Base-by-base conservation (phyloP, 352 stramenopile genomes). In the Thraustochytrium striatum region DNA sequence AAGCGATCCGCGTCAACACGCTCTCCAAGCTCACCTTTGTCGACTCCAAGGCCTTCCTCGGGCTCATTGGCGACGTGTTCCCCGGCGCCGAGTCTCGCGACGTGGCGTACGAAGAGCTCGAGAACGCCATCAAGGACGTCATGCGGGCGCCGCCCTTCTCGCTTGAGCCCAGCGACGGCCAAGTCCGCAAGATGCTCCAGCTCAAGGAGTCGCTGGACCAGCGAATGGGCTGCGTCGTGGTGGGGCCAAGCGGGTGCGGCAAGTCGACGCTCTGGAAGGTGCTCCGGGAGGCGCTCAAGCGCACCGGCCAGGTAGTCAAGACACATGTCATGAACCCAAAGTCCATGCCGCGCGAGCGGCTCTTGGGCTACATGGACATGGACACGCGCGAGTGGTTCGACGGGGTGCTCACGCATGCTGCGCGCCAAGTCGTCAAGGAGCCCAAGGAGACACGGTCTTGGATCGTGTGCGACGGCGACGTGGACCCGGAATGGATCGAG, bases 401-500 rank as follows among this genome's bases (percentile, higher is more conserved):
- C 69, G 94, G 94, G 9, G 93, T 98, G 8, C 88, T 98, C 41
- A 97, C 93, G 1, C 91, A 91, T 32, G 93, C 93, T 0, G 92
- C 93, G 38, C 86, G 93, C 2, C 89, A 92, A 39, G 92, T 95
- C 13, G 91, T 97, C 5, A 95, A 95, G 78, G 92, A 97, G 44
- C 88, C 92, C 0, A 84, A 88, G 32, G 85, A 91, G 19, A 90
- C 95, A 2, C 89, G 90, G 2, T 95, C 89, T 0, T 98, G 94
- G 94, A 95, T 98, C 52, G 89, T 98, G 35, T 98, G 91, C 72
- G 94, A 98, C 75, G 94, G 94, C 5, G 93, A 98, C 68, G 93
- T 98, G 19, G 94, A 98, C 78, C 92, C 94, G 0, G 92, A 97
- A 80, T 98, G 94, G 94, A 98, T 98, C 72, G 94, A 98, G 83